Evolutionary conservation across 2,329 filamentous ascomycete species (phyloP), one percentile per base, ranked within the genome.

Genomic region (Capronia coronata): DNA sequence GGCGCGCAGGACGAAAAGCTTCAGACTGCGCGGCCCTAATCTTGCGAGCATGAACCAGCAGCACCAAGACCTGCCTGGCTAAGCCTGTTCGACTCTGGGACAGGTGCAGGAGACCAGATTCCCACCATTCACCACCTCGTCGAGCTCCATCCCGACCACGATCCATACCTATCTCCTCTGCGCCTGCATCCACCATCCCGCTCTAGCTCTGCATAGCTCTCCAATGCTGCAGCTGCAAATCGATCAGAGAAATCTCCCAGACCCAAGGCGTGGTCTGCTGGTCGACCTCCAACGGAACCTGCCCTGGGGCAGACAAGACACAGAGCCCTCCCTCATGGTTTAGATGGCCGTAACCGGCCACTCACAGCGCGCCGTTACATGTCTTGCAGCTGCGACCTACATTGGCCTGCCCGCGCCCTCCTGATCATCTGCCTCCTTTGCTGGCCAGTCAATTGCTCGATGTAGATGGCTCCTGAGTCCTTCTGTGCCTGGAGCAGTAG

Each of bases 391-490:
- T 51, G 54, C 51, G 48, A 32, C 51, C 51, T 44, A 50, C 47
- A 46, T 51, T 53, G 50, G 54, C 48, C 54, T 46, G 51, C 50
- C 54, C 48, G 51, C 48, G 43, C 48, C 34, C 54, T 56, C 54
- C 54, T 56, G 54, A 56, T 54, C 54, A 56, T 56, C 54, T 56
- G 54, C 54, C 52, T 52, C 46, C 51, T 44, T 40, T 47, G 39
- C 43, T 47, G 53, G 43, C 43, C 53, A 52, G 49, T 40, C 53
- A 49, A 43, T 52, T 49, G 53, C 41, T 55, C 44, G 46, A 48
- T 25, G 35, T 45, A 43, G 42, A 54, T 51, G 52, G 52, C 54
- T 54, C 47, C 51, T 49, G 49, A 49, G 23, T 52, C 46, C 49
- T 44, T 56, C 50, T 49, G 45, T 43, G 49, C 49, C 54, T 51